Evolutionary conservation across 1,284 basidiomycete species (phyloP).

Genomic region (Leccinum ponderosum): DNA sequence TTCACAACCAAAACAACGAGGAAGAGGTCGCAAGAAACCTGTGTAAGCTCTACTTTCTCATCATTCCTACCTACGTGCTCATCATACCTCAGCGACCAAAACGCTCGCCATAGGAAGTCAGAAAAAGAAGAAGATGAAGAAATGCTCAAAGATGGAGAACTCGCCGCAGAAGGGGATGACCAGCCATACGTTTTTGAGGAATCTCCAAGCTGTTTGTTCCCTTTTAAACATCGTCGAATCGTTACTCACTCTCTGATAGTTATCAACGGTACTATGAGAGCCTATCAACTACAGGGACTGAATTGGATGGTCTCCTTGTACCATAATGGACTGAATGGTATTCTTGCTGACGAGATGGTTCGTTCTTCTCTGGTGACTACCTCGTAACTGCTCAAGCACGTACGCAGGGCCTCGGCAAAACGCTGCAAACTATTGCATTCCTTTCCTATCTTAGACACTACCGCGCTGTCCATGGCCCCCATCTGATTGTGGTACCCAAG

Average conservation of each 20-base stretch:
- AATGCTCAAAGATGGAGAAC: conserved; percentile 83
- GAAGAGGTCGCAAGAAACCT: conserved; percentile 78
- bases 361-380: conserved; percentile 15
- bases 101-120: conserved; percentile 86
- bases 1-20: conserved; percentile 78
- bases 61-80: not conserved
- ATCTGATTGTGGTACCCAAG: conserved; percentile 96
- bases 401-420: conserved; percentile 92
- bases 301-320: conserved; percentile 97
- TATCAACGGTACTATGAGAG: conserved; percentile 88
- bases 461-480: conserved; percentile 76
- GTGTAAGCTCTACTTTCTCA: conserved; percentile 47
- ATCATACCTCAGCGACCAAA: conserved; percentile 56
- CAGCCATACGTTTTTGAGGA: conserved; percentile 92
- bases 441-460: conserved; percentile 93
- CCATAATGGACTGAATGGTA: conserved; percentile 92
- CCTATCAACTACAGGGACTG: conserved; percentile 94
- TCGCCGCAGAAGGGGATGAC: conserved; percentile 78
- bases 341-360: conserved; percentile 94
- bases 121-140: conserved; percentile 99
- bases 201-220: conserved; percentile 79
- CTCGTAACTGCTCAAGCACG: conserved; percentile 1
- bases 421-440: conserved; percentile 97
- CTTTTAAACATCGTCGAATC: too few relatives aligned
- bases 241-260: conserved; percentile 45